Conservation (phyloP, 2,329 filamentous ascomycete species). For the Colletotrichum sp. region DNA sequence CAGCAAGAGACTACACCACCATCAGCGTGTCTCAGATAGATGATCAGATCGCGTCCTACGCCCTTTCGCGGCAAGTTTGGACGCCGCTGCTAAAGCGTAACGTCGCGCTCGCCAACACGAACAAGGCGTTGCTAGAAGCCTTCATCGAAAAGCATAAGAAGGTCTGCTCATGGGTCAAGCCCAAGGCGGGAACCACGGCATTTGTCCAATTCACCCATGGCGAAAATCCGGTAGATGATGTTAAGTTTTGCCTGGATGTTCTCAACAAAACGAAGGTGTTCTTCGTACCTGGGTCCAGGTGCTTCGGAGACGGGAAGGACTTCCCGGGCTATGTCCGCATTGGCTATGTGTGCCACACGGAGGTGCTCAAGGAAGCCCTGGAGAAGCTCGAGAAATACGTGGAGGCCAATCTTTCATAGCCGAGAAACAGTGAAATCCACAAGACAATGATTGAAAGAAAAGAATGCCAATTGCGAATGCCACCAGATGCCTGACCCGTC, state of each 20-base stretch:
- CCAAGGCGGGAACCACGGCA: slow-evolving; percentile 79
- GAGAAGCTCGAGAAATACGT: slow-evolving; percentile 51
- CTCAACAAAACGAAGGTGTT: slow-evolving; percentile 74
- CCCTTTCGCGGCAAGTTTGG: slow-evolving; percentile 59
- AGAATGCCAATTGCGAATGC: not conserved
- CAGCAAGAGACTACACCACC: slow-evolving; percentile 80
- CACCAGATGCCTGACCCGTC: not conserved
- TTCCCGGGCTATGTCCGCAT: slow-evolving; percentile 80
- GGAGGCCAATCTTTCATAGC: not conserved
- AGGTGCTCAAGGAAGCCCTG: slow-evolving; percentile 71
- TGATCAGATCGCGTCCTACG: slow-evolving; percentile 78
- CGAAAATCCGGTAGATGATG: slow-evolving; percentile 71
- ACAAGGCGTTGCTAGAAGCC: slow-evolving; percentile 67
- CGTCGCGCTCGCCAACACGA: slow-evolving; percentile 69
- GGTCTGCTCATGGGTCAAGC: slow-evolving; percentile 74
- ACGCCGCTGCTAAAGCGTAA: slow-evolving; percentile 58
- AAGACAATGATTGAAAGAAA: not conserved
- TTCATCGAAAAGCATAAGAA: slow-evolving; percentile 71
- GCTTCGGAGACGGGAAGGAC: slow-evolving; percentile 71
- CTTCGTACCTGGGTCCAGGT: slow-evolving; percentile 74
- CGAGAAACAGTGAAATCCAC: not conserved
- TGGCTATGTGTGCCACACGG: slow-evolving; percentile 76
- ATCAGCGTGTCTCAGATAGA: slow-evolving; percentile 87
- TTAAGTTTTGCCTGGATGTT: slow-evolving; percentile 72
- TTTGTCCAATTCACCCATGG: slow-evolving; percentile 73